Evolutionary conservation across 345 rosid species (phyloP), one percentile per base, ranked within the genome.

Genomic region (Populus nigra): DNA sequence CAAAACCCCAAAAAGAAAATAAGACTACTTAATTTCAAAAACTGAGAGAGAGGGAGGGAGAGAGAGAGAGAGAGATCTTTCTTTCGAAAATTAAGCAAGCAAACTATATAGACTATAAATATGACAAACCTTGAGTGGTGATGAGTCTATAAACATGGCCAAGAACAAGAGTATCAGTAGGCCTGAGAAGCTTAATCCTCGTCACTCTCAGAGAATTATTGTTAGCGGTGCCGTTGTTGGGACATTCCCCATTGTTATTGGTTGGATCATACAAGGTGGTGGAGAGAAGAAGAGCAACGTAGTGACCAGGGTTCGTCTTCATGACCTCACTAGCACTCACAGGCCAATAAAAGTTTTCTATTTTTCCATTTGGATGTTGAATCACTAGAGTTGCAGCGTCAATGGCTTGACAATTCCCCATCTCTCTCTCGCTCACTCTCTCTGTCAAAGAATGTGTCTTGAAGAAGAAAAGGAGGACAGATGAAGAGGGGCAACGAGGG

Each of bases 381-480:
- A 95, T 83, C 65, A 88, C 91, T 35, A 95, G 84, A 6, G 90
- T 88, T 17, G 94, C 91, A 39, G 99, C 86, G 76, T 95, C 99
- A 27, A 88, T 76, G 17, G 98, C 97, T 81, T 95, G 99, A 73
- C 99, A 95, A 45, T 95, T 95, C 45, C 99, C 99, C 99, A 95
- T 95, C 71, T 59, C 16, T 67, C 27, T 38, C 43, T 41, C 29
- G 49, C 8, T 73, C 12, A 47, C 36, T 39, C 12, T 62, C 70
- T 36, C 11, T 33, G 5, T 43, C 23, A 27, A 61, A 10, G 41
- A 8, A 33, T 3, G 20, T 13, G 43, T 8, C n/a, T 43, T 61
- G 25, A 57, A 41, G 69, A 17, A 31, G 29, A 61, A n/a, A 4
- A 23, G 13, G 59, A 31, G 3, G 33, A 50, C 18, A 33, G 18